Percentiles rank a stretch among this genome's conserved stretches.
These are phyloP conservation scores for Selaginella tamariscina DNA, from an alignment of 75 land plant species.

Conservation along the genomic window DNA sequence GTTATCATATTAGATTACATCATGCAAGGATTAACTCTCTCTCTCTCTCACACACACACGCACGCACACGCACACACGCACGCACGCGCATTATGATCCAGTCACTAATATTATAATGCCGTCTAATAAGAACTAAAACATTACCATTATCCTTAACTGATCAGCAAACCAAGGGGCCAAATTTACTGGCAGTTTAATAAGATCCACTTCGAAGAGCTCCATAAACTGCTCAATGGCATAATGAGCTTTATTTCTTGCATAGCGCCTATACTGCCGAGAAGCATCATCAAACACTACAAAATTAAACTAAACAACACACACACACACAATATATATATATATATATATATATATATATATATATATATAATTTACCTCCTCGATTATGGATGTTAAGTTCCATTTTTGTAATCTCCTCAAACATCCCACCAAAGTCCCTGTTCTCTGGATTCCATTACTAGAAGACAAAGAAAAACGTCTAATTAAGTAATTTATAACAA, in stretches of 20 bases:
- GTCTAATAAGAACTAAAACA: too few relatives aligned
- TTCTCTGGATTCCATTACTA: constrained; percentile 25
- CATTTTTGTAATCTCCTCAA: constrained; percentile 26
- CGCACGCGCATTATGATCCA: too few relatives aligned
- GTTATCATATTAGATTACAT: background rate
- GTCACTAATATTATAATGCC: too few relatives aligned
- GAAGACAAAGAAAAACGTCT: background rate
- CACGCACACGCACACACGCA: too few relatives aligned
- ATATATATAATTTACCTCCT: constrained; percentile 24
- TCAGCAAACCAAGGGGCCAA: constrained; percentile 28
- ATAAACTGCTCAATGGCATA: constrained; percentile 29
- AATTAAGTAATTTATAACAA: too few relatives aligned
- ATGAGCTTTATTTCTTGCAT: constrained; percentile 25
- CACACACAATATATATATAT: too few relatives aligned
- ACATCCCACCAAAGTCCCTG: constrained; percentile 28
- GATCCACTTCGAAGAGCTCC: constrained; percentile 32
- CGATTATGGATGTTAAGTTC: constrained; percentile 25
- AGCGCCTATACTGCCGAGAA: constrained; percentile 23
- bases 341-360: background rate
- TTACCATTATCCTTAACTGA: constrained; percentile 31
- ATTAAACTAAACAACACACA: too few relatives aligned
- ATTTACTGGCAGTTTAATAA: constrained; percentile 20
- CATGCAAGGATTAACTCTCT: background rate
- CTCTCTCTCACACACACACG: too few relatives aligned
- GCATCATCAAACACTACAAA: background rate